Percentiles rank a stretch among this genome's conserved stretches.
Evolutionary conservation across 2,329 filamentous ascomycete genomes (phyloP).

Genomic region (Neobulgaria alba): DNA sequence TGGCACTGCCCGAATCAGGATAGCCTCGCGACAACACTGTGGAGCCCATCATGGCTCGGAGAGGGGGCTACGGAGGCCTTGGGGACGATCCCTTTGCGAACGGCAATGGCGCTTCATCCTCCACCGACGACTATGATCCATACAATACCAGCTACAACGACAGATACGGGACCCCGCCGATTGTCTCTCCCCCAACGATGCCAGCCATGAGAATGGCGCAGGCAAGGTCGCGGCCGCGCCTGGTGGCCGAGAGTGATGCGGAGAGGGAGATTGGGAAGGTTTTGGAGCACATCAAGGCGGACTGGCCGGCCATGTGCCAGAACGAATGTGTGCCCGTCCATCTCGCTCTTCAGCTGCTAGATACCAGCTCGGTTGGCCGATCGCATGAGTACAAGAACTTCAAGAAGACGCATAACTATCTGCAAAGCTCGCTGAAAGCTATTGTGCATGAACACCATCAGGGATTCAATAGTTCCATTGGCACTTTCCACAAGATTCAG

Average conservation of each 20-base stretch:
- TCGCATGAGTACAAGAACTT: constrained; percentile 85
- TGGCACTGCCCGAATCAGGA: neutral
- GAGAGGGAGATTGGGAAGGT: constrained; percentile 36
- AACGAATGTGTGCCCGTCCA: constrained; percentile 88
- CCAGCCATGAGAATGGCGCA: constrained; percentile 15
- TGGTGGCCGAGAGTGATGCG: constrained; percentile 22
- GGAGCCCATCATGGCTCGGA: neutral
- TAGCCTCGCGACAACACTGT: neutral
- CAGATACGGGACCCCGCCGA: constrained; percentile 22
- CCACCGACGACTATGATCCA: constrained; percentile 25
- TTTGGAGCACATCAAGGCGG: constrained; percentile 72
- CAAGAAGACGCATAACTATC: constrained; percentile 69
- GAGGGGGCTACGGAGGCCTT: neutral
- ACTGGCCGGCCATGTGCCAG: constrained; percentile 89
- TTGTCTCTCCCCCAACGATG: constrained; percentile 15
- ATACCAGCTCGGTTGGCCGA: constrained; percentile 84
- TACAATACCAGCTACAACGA: constrained; percentile 24
- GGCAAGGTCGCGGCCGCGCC: constrained; percentile 14
- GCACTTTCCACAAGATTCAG: constrained; percentile 98
- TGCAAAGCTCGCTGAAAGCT: constrained; percentile 86
- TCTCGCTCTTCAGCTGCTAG: constrained; percentile 88
- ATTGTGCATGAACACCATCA: constrained; percentile 99
- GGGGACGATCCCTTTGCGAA: neutral
- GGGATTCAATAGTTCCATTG: constrained; percentile 97
- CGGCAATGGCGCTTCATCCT: constrained; percentile 13